phyloP scores from a whole-genome alignment of 1,284 basidiomycete species.

The Microbotryum saponariae region DNA sequence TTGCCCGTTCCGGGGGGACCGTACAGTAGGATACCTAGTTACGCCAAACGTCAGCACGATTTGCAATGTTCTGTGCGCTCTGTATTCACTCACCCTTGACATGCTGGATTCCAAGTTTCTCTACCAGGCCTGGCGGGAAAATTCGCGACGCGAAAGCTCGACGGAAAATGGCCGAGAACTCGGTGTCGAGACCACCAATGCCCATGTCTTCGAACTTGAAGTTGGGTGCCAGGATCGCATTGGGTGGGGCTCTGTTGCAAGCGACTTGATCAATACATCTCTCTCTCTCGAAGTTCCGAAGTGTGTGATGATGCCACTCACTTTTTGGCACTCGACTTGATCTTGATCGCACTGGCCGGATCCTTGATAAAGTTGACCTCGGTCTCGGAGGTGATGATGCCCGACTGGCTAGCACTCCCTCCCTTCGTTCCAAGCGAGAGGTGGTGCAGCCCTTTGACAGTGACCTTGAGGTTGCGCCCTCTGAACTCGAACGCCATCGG shows the following conservation, averaged over 20 bases:
- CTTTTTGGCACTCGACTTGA: constrained; percentile 89
- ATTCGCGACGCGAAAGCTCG: constrained; percentile 97
- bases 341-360: constrained; percentile 68
- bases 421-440: constrained; percentile 50
- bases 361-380: constrained; percentile 85
- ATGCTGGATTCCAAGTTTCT: constrained; percentile 97
- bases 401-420: constrained; percentile 51
- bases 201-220: constrained; percentile 99
- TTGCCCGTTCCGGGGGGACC: constrained; percentile 98
- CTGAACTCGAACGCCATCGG: constrained; percentile 83
- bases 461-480: constrained; percentile 71
- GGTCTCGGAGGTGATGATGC: constrained; percentile 82
- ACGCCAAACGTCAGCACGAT: not conserved
- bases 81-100: constrained; percentile 66
- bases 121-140: constrained; percentile 91
- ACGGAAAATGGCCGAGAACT: constrained; percentile 95
- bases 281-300: not conserved
- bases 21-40: constrained; percentile 76
- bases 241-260: constrained; percentile 64
- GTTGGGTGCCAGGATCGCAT: constrained; percentile 93
- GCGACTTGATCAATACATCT: not conserved
- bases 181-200: constrained; percentile 91
- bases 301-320: constrained; percentile 36
- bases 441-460: constrained; percentile 58
- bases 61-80: not conserved